Base-by-base conservation (phyloP, 805 yeast genomes). In the Helenozyma rhizophorensis region DNA sequence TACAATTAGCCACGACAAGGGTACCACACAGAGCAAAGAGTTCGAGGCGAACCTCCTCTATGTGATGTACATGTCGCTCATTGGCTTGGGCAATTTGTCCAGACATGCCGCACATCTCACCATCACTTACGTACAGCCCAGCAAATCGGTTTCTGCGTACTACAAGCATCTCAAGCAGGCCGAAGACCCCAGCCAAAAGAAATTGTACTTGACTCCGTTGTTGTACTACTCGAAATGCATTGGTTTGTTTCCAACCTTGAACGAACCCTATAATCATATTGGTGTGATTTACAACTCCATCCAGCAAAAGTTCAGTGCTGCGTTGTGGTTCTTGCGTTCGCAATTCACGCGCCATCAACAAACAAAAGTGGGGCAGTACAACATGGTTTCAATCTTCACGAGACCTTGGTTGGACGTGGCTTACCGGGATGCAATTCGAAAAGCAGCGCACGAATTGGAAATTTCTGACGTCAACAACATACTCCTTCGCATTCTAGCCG, bases 261-360 rank as follows among this genome's bases (percentile, higher is more conserved):
- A 83, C 33, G 88, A 80, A 46, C 80, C 77, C 18, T 74, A 74
- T 44, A 76, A 76, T 43, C 79, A 76, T 43, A 65, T 75, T 29
- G 84, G 80, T 3, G 70, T 65, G 50, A 60, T 67, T 14, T 42
- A 47, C 39, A 65, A 65, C 38, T 31, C 53, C n/a, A 36, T 63
- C 29, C 72, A 67, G 34, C 73, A 71, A 39, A 67, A 66, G 32
- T 68, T 60, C 37, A 58, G 59, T 30, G 74, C 78, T 16, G 61
- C 69, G 24, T 67, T 74, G 39, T 74, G 77, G 63, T 71, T 75
- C 33, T 59, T 74, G 28, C 61, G 85, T 43, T 75, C 83, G 3
- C 66, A 70, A 14, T 62, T 73, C 41, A 71, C 84, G 10, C 67
- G 80, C 37, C 60, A 70, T 19, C 70, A 65, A 0, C 49, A 75